Evolutionary conservation across 768 basidiomycete species (phyloP).

Genomic region (Kwoniella bestiolae): DNA sequence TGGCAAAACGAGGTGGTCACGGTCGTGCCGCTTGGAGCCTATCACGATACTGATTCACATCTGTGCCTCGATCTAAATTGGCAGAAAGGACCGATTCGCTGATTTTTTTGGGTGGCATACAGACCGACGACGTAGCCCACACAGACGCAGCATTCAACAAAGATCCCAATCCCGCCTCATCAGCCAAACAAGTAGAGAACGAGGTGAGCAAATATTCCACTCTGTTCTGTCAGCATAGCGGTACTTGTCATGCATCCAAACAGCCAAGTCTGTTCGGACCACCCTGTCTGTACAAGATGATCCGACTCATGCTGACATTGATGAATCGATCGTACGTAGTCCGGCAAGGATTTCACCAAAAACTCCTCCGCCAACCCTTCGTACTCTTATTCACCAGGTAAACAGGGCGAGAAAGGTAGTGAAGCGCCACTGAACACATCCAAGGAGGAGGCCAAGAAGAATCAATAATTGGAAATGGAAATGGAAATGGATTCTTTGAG

Average conservation of each 20-base stretch:
- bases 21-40: no score
- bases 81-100: no score
- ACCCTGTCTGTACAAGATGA: no score
- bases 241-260: no score
- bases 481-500: no score
- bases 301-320: conserved; percentile 8
- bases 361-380: conserved; percentile 36
- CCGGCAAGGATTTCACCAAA: conserved; percentile 53
- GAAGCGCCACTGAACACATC: conserved; percentile 44
- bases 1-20: no score
- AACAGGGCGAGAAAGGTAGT: conserved; percentile 37
- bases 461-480: no score
- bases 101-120: neutral
- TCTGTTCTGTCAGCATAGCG: neutral
- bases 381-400: conserved; percentile 36
- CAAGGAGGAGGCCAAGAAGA: conserved; percentile 29
- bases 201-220: conserved; percentile 55
- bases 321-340: conserved; percentile 20
- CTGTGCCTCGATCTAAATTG: no score
- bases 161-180: conserved; percentile 40
- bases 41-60: conserved; percentile 1
- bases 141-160: conserved; percentile 55
- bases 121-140: conserved; percentile 56
- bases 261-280: no score
- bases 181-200: conserved; percentile 49